Percentiles rank a stretch among this genome's conserved stretches.
Conservation (phyloP, 179 eudicot genomes). For the Silene noctiflora region DNA sequence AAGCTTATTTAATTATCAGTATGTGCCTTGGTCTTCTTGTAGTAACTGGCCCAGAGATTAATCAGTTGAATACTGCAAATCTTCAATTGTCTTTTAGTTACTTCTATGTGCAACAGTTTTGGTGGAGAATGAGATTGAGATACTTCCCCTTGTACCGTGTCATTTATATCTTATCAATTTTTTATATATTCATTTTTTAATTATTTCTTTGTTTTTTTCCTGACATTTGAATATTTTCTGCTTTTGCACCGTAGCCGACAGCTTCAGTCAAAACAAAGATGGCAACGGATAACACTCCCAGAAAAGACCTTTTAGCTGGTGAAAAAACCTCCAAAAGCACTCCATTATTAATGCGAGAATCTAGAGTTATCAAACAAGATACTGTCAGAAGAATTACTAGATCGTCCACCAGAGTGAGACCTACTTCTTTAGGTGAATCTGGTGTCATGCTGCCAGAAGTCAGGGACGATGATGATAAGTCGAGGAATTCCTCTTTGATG, state of each 20-base stretch:
- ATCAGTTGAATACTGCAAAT: background rate
- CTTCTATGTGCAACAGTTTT: background rate
- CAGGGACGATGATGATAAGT: slow-evolving; percentile 19
- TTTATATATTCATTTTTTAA: background rate
- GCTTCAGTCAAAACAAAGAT: slow-evolving; percentile 27
- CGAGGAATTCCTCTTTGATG: slow-evolving; percentile 1
- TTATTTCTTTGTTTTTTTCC: background rate
- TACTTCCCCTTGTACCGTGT: background rate
- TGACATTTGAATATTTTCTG: slow-evolving; percentile 10
- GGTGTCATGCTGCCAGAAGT: slow-evolving; percentile 13
- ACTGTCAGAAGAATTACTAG: slow-evolving; percentile 13
- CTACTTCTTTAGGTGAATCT: slow-evolving; percentile 14
- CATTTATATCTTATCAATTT: background rate
- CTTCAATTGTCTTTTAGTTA: background rate
- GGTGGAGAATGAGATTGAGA: background rate
- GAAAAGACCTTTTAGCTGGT: slow-evolving; percentile 25
- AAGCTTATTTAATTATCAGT: too few relatives aligned
- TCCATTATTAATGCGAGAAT: slow-evolving; percentile 16
- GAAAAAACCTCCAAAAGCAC: slow-evolving; percentile 14
- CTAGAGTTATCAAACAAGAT: background rate
- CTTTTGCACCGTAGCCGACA: slow-evolving; percentile 29
- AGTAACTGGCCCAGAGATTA: background rate
- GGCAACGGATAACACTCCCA: slow-evolving; percentile 7
- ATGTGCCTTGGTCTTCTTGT: background rate
- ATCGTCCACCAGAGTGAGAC: slow-evolving; percentile 18